Conservation (phyloP, 2,329 filamentous ascomycete genomes). For the Beauveria scarabaeidicola region DNA sequence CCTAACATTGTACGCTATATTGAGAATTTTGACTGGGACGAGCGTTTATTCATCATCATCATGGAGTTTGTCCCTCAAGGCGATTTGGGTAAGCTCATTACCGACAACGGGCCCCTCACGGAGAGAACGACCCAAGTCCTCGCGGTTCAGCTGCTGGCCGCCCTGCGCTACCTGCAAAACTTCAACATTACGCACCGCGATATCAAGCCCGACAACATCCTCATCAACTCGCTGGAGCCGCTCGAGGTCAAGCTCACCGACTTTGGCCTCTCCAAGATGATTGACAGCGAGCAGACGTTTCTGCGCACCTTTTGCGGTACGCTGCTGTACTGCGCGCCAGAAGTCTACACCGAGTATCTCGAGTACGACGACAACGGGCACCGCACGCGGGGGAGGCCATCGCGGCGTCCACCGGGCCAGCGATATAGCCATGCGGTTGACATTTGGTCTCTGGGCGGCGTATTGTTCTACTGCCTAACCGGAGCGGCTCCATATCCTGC, state of each 20-base stretch:
- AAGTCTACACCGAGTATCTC: slow-evolving; percentile 74
- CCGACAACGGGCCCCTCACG: slow-evolving; percentile 49
- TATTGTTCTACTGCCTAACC: slow-evolving; percentile 81
- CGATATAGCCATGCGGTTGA: slow-evolving; percentile 90
- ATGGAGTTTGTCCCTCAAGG: slow-evolving; percentile 88
- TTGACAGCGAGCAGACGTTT: slow-evolving; percentile 84
- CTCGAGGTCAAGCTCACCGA: slow-evolving; percentile 87
- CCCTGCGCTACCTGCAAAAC: slow-evolving; percentile 76
- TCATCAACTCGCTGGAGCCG: slow-evolving; percentile 65
- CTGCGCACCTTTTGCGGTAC: slow-evolving; percentile 95
- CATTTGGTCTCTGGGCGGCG: slow-evolving; percentile 91
- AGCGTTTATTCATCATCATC: slow-evolving; percentile 85
- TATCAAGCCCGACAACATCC: slow-evolving; percentile 96
- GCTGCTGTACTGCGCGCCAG: slow-evolving; percentile 88
- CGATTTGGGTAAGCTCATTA: slow-evolving; percentile 70
- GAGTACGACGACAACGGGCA: slow-evolving; percentile 64
- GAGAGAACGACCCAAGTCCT: slow-evolving; percentile 65
- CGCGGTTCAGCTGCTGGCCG: slow-evolving; percentile 67
- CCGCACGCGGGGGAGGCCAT: slow-evolving; percentile 52
- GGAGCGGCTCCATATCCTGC: slow-evolving; percentile 74
- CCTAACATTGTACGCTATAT: slow-evolving; percentile 87
- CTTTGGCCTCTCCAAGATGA: slow-evolving; percentile 92
- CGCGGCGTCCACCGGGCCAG: slow-evolving; percentile 47
- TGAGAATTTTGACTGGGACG: slow-evolving; percentile 74
- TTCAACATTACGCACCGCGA: slow-evolving; percentile 95